Evolutionary conservation across 768 basidiomycete genomes (phyloP), one percentile per base, ranked within the genome.

Genomic region (Boletus barrowsii): DNA sequence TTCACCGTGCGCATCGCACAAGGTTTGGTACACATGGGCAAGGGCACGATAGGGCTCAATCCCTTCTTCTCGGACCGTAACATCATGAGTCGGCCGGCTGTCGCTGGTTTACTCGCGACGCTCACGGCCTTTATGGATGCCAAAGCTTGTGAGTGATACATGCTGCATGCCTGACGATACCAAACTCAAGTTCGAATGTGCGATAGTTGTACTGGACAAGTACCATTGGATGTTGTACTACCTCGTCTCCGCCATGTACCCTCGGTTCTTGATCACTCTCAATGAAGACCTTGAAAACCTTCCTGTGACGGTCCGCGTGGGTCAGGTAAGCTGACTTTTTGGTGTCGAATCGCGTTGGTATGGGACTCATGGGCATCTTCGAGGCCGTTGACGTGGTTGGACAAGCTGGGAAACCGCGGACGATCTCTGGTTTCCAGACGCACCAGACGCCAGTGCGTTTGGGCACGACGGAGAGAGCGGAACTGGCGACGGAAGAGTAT

Each of bases 211-310:
- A 2, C 82, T 98, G 17, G 93, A 95, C 68, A 95, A 87, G 71
- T 88, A 91, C 61, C 97, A 98, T 73, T 99, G 97, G 97, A 97
- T 98, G 93, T 75, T 98, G 53, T 99, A 91, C 76, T 94, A 95
- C 82, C 82, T 98, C 29, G 87, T 86, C 7, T 88, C 93, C 3
- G 90, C 94, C 55, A 98, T 99, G 97, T 96, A 93, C 75, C 97
- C 97, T 35, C 86, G 95, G 53, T 98, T 98, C 88, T 74, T 99
- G 66, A 98, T 98, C 71, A 97, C 95, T 0, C 84, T 99, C 18
- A 86, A 96, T 72, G 96, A 98, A 72, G 82, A 94, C 54, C 84
- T 96, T 55, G 83, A 93, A 61, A 85, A 79, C 67, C 76, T 85
- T 51, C 88, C 93, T 3, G 90, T 97, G 35, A 95, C 93, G 15